Evolutionary conservation across 1,139 yeast species (phyloP).

Genomic region (Candida tunisiensis): DNA sequence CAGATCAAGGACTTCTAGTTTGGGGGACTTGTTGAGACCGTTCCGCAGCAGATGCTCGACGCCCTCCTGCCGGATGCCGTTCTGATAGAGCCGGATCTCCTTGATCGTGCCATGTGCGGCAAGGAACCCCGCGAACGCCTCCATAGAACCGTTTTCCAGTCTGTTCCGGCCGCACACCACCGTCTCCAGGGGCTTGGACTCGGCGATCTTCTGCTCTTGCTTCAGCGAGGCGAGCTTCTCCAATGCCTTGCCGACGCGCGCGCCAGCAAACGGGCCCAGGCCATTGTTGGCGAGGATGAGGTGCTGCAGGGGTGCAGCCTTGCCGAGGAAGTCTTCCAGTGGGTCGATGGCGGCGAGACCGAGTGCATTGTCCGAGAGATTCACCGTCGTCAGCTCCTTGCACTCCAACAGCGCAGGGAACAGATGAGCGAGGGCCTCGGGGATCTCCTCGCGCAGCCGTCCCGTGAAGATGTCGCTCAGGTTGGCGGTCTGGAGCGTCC

Average conservation of each 20-base stretch:
- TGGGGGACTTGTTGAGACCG: constrained; percentile 48
- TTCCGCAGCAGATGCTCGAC: constrained; percentile 54
- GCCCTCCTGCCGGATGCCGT: constrained; percentile 93
- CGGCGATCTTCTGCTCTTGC: constrained; percentile 22
- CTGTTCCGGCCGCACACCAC: constrained; percentile 95
- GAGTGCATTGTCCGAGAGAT: constrained; percentile 89
- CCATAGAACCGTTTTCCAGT: constrained; percentile 82
- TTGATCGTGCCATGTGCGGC: constrained; percentile 63
- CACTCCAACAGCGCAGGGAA: constrained; percentile 60
- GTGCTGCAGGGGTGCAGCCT: constrained; percentile 69
- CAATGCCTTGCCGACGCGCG: constrained; percentile 77
- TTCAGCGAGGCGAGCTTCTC: constrained; percentile 56
- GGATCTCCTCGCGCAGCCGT: constrained; percentile 86
- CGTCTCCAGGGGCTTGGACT: constrained; percentile 36
- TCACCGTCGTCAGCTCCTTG: constrained; percentile 51
- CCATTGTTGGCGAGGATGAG: constrained; percentile 87
- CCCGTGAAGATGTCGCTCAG: constrained; percentile 92
- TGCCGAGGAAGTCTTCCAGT: constrained; percentile 57
- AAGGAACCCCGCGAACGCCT: constrained; percentile 42
- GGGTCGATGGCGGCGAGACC: constrained; percentile 93
- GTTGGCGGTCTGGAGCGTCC: constrained; percentile 50
- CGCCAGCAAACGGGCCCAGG: constrained; percentile 95
- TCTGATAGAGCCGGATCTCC: constrained; percentile 73
- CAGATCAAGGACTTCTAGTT: constrained; percentile 58
- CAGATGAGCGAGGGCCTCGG: constrained; percentile 55